Evolutionary conservation across 495 filamentous ascomycete genomes (phyloP), one percentile per base, ranked within the genome.

Genomic region (Neurospora africana): DNA sequence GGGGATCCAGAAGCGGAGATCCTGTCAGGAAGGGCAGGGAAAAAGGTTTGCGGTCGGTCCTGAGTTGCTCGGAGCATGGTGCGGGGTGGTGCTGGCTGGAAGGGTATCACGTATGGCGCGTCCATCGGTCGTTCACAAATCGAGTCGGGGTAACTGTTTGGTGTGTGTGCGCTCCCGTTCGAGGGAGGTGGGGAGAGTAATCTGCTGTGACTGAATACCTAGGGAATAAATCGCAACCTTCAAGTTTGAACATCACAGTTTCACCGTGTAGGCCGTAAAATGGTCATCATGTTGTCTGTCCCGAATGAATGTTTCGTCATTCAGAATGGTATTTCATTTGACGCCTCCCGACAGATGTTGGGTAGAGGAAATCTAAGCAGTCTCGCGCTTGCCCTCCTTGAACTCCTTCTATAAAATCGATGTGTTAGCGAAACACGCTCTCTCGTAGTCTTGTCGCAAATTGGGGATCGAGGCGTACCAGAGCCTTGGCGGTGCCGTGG

Each of bases 401-500:
- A 94, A 85, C 87, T 98, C 95, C 87, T 98, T 99, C 95, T 99
- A 84, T 85, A 81, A 69, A 77, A 79, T n/a, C n/a, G n/a, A n/a
- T 88, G 78, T 72, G 89, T 90, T 82, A 81, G 78, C 73, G n/a
- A 61, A 69, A 68, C 30, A 38, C 27, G 21, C 11, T 71, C 68
- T 74, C 36, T 67, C 11, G 13, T 74, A 39, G 37, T 27, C 15
- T 27, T 70, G 38, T 65, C 35, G 38, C 47, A 41, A 44, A 67
- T 21, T 43, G 38, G 43, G 21, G 58, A 41, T 72, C 74, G 72
- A 33, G 38, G 89, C 93, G 80, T 90, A 99, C 95, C 86, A 99
- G 85, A 81, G 96, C 96, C 88, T 91, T 96, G 88, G 92, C 92
- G 78, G 96, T 99, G 81, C 95, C 95, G 86, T 98, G 96, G 38